Conservation (phyloP, 306 rosid genomes). For the Calophaca sinica region DNA sequence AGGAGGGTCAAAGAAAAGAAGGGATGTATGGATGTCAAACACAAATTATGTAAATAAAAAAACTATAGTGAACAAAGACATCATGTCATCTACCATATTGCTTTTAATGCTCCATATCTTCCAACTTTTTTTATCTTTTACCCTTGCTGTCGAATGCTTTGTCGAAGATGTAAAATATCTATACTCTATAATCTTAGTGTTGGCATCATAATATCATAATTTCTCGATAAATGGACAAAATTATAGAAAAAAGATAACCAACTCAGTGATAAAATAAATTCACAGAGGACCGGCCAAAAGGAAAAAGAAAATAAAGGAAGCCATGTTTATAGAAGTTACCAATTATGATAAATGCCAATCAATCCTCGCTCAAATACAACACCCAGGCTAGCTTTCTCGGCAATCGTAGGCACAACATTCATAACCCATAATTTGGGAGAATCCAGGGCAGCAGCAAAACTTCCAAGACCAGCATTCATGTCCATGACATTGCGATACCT, state of each 20-base stretch:
- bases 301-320: constrained; percentile 5
- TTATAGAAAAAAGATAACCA: not conserved
- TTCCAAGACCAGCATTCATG: constrained; percentile 92
- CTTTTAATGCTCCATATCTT: not conserved
- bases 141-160: no score
- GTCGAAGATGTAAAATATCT: no score
- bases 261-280: not conserved
- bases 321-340: constrained; percentile 53
- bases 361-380: constrained; percentile 79
- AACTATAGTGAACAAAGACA: constrained; percentile 1
- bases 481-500: constrained; percentile 83
- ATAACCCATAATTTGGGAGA: constrained; percentile 87
- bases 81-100: not conserved
- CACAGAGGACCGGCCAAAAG: not conserved
- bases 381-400: constrained; percentile 73
- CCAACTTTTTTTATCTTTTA: no score
- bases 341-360: constrained; percentile 82
- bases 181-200: no score
- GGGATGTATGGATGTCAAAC: not conserved
- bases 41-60: not conserved
- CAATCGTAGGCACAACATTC: constrained; percentile 81
- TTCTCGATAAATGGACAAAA: not conserved
- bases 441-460: constrained; percentile 86
- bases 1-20: not conserved
- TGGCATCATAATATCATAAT: no score